Evolutionary conservation across 139 green algal species (phyloP).

Genomic region (Parachlorella kessleri): DNA sequence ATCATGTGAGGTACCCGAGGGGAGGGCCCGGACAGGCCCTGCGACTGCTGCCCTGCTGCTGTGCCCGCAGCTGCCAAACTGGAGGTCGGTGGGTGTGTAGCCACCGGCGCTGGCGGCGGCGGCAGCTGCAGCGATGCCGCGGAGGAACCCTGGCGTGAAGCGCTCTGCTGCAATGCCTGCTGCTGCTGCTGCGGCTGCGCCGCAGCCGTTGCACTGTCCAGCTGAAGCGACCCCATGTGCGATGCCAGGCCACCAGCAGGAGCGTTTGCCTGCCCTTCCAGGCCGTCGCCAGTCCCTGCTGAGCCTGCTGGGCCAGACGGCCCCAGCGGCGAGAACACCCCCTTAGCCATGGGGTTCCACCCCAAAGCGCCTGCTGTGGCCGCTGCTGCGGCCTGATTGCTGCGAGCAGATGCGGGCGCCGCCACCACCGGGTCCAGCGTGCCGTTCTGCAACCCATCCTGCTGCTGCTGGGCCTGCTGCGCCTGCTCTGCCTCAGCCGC

Average conservation of each 20-base stretch:
- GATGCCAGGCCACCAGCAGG: neutral
- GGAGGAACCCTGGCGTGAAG: neutral
- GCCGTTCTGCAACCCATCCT: conserved; percentile 1
- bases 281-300: neutral
- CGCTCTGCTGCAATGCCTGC: neutral
- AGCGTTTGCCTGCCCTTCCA: neutral
- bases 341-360: conserved; percentile 17
- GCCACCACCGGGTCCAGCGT: conserved; percentile 10
- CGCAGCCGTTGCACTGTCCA: too few species aligned
- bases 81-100: neutral
- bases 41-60: too few species aligned
- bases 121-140: neutral
- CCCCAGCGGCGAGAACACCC: neutral
- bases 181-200: conserved; percentile 10
- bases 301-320: neutral
- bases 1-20: too few species aligned
- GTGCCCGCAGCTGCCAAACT: neutral
- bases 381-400: conserved; percentile 6
- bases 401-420: conserved; percentile 8
- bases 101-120: neutral
- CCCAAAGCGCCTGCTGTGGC: neutral
- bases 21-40: too few species aligned
- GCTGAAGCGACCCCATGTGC: neutral
- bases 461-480: conserved; percentile 9
- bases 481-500: too few species aligned